Conservation (phyloP, 768 basidiomycete species). For the Rubroboletus satanas region DNA sequence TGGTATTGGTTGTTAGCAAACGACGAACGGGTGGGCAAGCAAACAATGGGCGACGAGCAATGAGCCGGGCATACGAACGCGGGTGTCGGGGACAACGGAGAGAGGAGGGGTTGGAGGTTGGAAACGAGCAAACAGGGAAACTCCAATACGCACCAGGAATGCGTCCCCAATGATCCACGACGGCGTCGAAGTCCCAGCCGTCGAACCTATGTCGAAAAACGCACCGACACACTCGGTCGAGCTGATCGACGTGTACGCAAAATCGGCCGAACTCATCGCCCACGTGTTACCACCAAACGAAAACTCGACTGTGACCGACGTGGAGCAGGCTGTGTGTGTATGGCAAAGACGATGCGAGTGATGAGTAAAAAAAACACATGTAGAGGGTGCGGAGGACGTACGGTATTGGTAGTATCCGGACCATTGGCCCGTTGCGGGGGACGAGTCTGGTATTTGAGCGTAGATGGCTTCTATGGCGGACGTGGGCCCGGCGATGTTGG, state of each 20-base stretch:
- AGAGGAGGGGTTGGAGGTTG: too few relatives aligned
- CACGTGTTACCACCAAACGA: slow-evolving; percentile 47
- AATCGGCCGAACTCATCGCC: slow-evolving; percentile 46
- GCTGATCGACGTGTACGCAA: slow-evolving; percentile 39
- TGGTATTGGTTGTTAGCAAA: background rate
- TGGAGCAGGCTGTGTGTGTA: slow-evolving; percentile 30
- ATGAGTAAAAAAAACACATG: background rate
- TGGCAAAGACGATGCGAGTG: background rate
- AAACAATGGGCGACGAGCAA: too few relatives aligned
- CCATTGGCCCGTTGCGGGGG: slow-evolving; percentile 34
- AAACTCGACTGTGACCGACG: slow-evolving; percentile 36
- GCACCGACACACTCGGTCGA: slow-evolving; percentile 47
- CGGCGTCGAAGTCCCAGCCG: slow-evolving; percentile 30
- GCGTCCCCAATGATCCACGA: slow-evolving; percentile 55
- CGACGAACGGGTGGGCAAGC: background rate
- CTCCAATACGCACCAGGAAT: slow-evolving; percentile 34
- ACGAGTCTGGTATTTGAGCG: slow-evolving; percentile 41
- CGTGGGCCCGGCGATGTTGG: slow-evolving; percentile 52
- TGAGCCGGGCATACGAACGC: background rate
- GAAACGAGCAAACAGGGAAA: background rate
- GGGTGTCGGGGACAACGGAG: background rate
- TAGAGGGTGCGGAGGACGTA: slow-evolving; percentile 8
- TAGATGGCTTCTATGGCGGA: slow-evolving; percentile 40
- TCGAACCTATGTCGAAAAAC: slow-evolving; percentile 42
- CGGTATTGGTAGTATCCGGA: slow-evolving; percentile 49